phyloP scores from a whole-genome alignment of 1,284 basidiomycete species.

The Ustilago loliicola region DNA sequence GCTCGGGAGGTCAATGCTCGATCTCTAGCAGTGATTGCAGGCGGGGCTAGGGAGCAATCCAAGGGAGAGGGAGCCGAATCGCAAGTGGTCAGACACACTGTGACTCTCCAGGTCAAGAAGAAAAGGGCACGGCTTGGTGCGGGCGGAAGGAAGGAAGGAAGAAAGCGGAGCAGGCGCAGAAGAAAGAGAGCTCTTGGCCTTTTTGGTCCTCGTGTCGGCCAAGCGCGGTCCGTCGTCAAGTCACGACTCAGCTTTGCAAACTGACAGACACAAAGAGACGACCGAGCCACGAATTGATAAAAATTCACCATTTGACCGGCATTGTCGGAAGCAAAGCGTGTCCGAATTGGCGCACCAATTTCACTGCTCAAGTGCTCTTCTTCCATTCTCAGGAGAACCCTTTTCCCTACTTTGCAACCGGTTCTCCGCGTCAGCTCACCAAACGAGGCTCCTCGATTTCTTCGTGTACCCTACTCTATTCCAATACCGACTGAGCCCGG shows the following conservation, averaged over 20 bases:
- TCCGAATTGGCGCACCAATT: background rate
- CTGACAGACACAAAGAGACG: background rate
- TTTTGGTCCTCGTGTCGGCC: background rate
- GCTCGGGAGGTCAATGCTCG: too few species aligned
- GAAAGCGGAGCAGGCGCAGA: background rate
- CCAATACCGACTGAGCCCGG: background rate
- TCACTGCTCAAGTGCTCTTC: background rate
- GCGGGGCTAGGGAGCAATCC: too few species aligned
- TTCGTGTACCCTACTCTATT: background rate
- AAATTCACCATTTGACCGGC: constrained; percentile 17
- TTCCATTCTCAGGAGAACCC: background rate
- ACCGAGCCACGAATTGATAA: too few species aligned
- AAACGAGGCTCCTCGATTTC: background rate
- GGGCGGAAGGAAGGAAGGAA: background rate
- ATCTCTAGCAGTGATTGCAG: too few species aligned
- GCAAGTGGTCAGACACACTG: too few species aligned
- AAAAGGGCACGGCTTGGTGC: background rate
- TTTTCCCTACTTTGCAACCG: background rate
- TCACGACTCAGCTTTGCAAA: background rate
- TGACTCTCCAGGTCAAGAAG: too few species aligned
- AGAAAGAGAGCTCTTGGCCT: background rate
- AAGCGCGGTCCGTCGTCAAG: background rate
- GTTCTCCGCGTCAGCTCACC: constrained; percentile 9
- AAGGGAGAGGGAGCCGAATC: too few species aligned
- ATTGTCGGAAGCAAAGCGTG: constrained; percentile 20